A percentile compares a stretch with the other conserved stretches of the same genome.
Conservation (phyloP, 495 filamentous ascomycete species). For the Penicillium arizonense region DNA sequence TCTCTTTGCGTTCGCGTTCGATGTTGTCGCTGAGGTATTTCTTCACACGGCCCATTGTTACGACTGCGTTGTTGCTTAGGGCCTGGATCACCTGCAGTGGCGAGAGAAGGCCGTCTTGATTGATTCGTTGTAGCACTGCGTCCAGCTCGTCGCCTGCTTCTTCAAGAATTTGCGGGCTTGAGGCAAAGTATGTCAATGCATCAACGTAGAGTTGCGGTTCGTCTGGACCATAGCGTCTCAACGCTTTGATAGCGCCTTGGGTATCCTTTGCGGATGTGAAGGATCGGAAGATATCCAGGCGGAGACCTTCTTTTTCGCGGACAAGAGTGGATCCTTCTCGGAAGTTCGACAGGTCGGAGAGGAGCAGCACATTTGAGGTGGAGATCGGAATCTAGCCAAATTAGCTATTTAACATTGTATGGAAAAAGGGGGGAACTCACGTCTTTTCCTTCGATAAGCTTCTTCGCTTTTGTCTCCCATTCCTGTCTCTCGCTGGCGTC, state of each 20-base stretch:
- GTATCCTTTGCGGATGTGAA: constrained; percentile 95
- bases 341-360: constrained; percentile 91
- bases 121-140: constrained; percentile 78
- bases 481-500: constrained; percentile 62
- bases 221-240: constrained; percentile 85
- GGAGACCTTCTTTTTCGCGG: constrained; percentile 86
- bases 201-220: constrained; percentile 93
- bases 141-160: constrained; percentile 84
- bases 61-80: constrained; percentile 77
- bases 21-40: constrained; percentile 87
- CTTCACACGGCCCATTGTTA: constrained; percentile 97
- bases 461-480: constrained; percentile 90
- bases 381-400: constrained; percentile 70
- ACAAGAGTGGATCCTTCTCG: constrained; percentile 87
- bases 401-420: constrained; percentile 14
- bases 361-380: constrained; percentile 86
- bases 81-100: constrained; percentile 96
- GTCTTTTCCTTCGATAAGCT: constrained; percentile 71
- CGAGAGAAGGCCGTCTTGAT: constrained; percentile 88
- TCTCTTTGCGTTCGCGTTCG: constrained; percentile 81
- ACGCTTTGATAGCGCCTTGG: constrained; percentile 79
- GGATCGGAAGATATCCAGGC: constrained; percentile 94
- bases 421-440: constrained; percentile 33
- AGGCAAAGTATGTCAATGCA: constrained; percentile 91
- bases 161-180: constrained; percentile 72